Evolutionary conservation across 1,284 basidiomycete genomes (phyloP).

Genomic region (Dichomitus squalens): DNA sequence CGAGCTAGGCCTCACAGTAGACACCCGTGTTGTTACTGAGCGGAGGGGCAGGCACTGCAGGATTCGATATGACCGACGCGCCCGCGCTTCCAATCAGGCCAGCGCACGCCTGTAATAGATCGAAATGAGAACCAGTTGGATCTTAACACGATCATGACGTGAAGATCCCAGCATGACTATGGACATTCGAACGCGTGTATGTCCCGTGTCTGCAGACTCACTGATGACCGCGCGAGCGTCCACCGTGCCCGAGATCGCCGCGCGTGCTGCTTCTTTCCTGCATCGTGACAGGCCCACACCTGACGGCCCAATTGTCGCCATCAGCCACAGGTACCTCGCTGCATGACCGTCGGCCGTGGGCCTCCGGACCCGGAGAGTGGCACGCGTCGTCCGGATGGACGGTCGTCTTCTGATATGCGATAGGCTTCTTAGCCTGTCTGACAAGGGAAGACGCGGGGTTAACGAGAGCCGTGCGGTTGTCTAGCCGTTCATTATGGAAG

Average conservation of each 20-base stretch:
- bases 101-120: too few species aligned
- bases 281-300: constrained; percentile 5
- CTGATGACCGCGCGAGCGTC: too few species aligned
- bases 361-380: not conserved
- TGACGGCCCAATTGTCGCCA: constrained; percentile 3
- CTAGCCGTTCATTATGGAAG: not conserved
- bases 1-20: too few species aligned
- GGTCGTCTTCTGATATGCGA: not conserved
- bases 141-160: too few species aligned
- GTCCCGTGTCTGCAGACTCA: too few species aligned
- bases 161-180: too few species aligned
- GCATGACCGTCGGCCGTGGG: not conserved
- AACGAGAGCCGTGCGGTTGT: not conserved
- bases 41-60: too few species aligned
- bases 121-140: too few species aligned
- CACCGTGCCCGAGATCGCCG: constrained; percentile 11
- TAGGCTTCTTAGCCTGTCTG: not conserved
- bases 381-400: not conserved
- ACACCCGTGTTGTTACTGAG: too few species aligned
- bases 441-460: not conserved
- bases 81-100: too few species aligned
- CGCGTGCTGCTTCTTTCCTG: constrained; percentile 1
- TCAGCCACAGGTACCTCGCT: not conserved
- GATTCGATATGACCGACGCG: too few species aligned
- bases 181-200: too few species aligned